These are phyloP conservation scores for Panicum virgatum DNA, from an alignment of 202 grass and related monocot species.

Conservation along the genomic window DNA sequence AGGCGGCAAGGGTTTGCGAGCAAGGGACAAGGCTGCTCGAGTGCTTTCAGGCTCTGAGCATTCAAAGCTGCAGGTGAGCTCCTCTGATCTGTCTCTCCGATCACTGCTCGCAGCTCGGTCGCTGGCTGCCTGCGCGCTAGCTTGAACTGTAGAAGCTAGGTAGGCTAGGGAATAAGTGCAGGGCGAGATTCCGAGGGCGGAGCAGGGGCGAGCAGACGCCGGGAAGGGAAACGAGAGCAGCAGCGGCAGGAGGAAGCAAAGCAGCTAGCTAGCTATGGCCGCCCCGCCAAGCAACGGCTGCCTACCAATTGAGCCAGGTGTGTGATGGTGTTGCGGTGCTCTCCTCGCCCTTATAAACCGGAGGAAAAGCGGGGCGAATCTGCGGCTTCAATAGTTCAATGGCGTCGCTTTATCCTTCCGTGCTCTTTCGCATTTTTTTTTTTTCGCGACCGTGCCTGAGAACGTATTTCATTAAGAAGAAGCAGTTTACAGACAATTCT, in stretches of 20 bases:
- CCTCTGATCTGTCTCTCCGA: background rate
- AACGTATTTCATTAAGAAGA: too few species aligned
- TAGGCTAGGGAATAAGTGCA: slow-evolving; percentile 6
- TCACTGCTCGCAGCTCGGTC: background rate
- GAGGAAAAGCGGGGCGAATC: slow-evolving; percentile 12
- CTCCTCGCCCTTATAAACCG: slow-evolving; percentile 33
- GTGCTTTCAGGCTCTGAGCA: slow-evolving; percentile 1
- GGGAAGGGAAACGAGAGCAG: slow-evolving; percentile 24
- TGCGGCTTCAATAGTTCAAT: background rate
- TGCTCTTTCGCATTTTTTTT: slow-evolving; percentile 10
- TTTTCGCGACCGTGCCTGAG: too few species aligned
- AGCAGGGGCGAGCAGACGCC: slow-evolving; percentile 14
- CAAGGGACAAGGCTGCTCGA: slow-evolving; percentile 24
- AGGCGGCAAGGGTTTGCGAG: slow-evolving; percentile 42
- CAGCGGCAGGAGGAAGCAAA: background rate
- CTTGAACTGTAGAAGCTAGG: slow-evolving; percentile 16
- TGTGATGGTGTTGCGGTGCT: slow-evolving; percentile 1
- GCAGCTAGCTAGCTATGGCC: background rate
- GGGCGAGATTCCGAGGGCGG: slow-evolving; percentile 38
- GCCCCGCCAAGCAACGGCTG: slow-evolving; percentile 32
- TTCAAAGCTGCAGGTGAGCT: slow-evolving; percentile 29
- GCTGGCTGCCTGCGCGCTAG: background rate
- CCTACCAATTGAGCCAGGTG: background rate
- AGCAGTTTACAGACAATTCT: too few species aligned
- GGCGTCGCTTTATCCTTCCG: slow-evolving; percentile 4